Conservation (phyloP, 139 green algal species). For the Edaphochlamys debaryana region DNA sequence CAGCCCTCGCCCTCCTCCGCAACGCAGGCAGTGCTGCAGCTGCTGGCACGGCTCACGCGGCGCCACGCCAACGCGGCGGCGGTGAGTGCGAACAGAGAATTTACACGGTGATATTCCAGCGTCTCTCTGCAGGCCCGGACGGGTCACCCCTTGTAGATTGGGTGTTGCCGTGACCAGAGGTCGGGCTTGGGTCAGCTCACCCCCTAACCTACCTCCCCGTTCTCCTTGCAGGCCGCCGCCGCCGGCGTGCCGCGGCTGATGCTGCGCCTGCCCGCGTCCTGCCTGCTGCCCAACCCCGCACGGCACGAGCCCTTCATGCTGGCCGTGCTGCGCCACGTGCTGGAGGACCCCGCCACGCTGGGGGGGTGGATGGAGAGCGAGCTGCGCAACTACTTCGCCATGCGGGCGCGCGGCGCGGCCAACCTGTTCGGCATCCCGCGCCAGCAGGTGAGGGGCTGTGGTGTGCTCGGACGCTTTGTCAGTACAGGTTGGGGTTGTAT, state of each 20-base stretch:
- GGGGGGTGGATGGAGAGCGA: constrained; percentile 92
- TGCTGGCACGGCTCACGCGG: constrained; percentile 82
- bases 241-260: constrained; percentile 67
- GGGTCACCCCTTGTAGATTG: no score
- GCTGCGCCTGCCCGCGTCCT: constrained; percentile 76
- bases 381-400: constrained; percentile 74
- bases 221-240: constrained; percentile 60
- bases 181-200: no score
- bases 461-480: no score
- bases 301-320: constrained; percentile 75
- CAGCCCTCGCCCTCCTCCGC: constrained; percentile 64
- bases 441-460: constrained; percentile 15
- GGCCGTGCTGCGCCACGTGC: constrained; percentile 85
- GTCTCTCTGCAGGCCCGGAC: no score
- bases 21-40: constrained; percentile 83
- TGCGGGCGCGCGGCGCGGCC: constrained; percentile 13
- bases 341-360: constrained; percentile 92
- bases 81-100: constrained; percentile 64
- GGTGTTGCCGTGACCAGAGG: no score
- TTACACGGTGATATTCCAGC: not conserved
- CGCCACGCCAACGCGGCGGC: constrained; percentile 71
- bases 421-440: not conserved
- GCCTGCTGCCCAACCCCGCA: constrained; percentile 55
- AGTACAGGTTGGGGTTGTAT: no score
- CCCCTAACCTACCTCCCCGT: no score